Conservation (phyloP, 2,329 filamentous ascomycete species). For the Colletotrichum siamense region DNA sequence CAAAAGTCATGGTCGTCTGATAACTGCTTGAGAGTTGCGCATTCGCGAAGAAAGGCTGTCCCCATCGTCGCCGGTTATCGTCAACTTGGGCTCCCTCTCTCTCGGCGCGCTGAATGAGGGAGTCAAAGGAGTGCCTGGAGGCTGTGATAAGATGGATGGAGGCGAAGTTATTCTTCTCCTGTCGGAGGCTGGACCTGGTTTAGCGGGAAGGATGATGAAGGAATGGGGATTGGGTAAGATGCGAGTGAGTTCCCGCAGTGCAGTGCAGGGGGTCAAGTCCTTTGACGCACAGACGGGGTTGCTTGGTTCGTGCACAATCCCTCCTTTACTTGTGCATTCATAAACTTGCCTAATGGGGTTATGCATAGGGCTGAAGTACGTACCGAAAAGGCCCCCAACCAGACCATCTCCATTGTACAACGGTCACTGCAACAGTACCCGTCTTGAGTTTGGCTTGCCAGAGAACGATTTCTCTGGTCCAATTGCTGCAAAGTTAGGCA, state of each 20-base stretch:
- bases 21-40: neutral
- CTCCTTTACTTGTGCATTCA: neutral
- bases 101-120: neutral
- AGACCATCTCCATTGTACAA: neutral
- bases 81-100: neutral
- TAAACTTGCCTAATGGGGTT: too few species aligned
- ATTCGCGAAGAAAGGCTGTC: neutral
- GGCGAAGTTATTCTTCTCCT: neutral
- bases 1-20: neutral
- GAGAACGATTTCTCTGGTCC: neutral
- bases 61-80: neutral
- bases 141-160: neutral
- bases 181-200: neutral
- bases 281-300: neutral
- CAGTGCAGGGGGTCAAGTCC: neutral
- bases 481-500: neutral
- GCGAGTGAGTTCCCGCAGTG: neutral
- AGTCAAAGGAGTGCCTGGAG: neutral
- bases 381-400: conserved; percentile 6
- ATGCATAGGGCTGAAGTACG: conserved; percentile 14
- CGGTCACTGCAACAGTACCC: neutral
- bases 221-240: neutral
- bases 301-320: neutral
- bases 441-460: neutral
- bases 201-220: neutral